Conservation (phyloP, 1,284 basidiomycete genomes). For the Trichosporon coremiiforme region DNA sequence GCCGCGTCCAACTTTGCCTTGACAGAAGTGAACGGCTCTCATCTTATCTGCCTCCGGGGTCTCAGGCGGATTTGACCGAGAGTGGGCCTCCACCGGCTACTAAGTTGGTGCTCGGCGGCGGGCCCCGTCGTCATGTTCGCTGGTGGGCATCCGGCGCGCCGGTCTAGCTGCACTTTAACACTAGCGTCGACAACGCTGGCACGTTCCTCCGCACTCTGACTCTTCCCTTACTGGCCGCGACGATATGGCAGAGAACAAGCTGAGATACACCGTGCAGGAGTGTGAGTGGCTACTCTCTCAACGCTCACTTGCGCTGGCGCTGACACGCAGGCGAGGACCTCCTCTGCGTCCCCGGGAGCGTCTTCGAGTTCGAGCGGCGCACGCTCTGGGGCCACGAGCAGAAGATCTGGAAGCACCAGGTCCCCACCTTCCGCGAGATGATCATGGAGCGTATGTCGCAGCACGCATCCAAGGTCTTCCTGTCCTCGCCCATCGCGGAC, state of each 20-base stretch:
- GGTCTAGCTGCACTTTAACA: not conserved
- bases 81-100: conserved; percentile 17
- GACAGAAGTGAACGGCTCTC: not conserved
- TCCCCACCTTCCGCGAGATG: conserved; percentile 5
- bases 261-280: conserved; percentile 8
- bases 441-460: not conserved
- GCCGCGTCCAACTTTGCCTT: not conserved
- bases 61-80: conserved; percentile 1
- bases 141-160: not conserved
- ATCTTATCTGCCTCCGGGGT: not conserved
- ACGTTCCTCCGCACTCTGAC: not conserved
- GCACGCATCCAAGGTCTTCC: conserved; percentile 29
- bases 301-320: not conserved
- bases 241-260: not conserved
- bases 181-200: not conserved
- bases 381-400: conserved; percentile 4
- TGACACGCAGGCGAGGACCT: conserved; percentile 22
- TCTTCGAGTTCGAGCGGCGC: conserved; percentile 1
- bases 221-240: not conserved
- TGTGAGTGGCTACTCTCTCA: not conserved
- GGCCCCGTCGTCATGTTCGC: not conserved
- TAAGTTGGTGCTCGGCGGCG: not conserved
- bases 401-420: conserved; percentile 16
- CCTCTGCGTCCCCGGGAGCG: conserved; percentile 11
- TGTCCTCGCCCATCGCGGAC: conserved; percentile 41